Percentiles rank a stretch among this genome's conserved stretches.
Evolutionary conservation across 768 basidiomycete genomes (phyloP).

Genomic region (Pulveroboletus frians): DNA sequence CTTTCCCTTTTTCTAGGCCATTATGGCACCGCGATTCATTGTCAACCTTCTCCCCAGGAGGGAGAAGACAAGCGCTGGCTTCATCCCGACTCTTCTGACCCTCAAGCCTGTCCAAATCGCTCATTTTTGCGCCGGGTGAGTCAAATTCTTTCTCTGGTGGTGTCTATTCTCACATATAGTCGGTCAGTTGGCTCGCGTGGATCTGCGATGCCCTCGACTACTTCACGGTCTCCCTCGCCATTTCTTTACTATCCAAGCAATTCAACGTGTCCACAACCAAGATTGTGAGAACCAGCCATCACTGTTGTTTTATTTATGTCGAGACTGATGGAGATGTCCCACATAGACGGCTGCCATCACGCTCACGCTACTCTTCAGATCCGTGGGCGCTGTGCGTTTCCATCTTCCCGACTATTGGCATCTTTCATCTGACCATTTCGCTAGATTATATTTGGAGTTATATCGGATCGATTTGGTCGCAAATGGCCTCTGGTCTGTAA

Average conservation of each 20-base stretch:
- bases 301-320: not conserved
- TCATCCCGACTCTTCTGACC: slow-evolving; percentile 39
- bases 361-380: slow-evolving; percentile 87
- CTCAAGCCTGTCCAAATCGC: slow-evolving; percentile 53
- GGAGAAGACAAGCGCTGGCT: slow-evolving; percentile 35
- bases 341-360: slow-evolving; percentile 75
- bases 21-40: slow-evolving; percentile 34
- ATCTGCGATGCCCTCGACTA: slow-evolving; percentile 84
- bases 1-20: not conserved
- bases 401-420: not conserved
- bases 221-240: slow-evolving; percentile 67
- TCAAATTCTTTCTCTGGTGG: not conserved
- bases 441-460: slow-evolving; percentile 67
- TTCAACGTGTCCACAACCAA: slow-evolving; percentile 39
- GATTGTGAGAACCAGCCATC: slow-evolving; percentile 36
- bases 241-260: slow-evolving; percentile 42
- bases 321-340: not conserved
- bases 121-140: slow-evolving; percentile 55
- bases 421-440: not conserved
- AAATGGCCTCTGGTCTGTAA: slow-evolving; percentile 90
- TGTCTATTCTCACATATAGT: not conserved
- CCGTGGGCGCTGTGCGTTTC: slow-evolving; percentile 56
- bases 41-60: slow-evolving; percentile 45
- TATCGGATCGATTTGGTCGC: slow-evolving; percentile 86
- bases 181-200: slow-evolving; percentile 74